phyloP scores from a whole-genome alignment of 2,329 filamentous ascomycete species.

The Monosporascus sp. region DNA sequence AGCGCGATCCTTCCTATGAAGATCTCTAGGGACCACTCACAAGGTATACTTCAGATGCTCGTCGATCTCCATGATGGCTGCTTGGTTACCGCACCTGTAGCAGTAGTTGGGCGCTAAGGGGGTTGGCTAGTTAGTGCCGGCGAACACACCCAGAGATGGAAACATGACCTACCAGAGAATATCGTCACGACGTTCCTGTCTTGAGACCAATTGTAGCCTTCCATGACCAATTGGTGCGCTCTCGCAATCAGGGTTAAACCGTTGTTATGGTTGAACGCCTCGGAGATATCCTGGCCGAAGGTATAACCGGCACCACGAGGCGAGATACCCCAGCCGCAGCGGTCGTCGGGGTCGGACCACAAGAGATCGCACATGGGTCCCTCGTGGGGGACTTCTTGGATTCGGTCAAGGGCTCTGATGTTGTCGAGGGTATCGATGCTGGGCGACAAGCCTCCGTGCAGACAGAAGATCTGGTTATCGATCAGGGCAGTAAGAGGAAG shows the following conservation, averaged over 20 bases:
- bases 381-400: slow-evolving; percentile 97
- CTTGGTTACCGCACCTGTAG: slow-evolving; percentile 98
- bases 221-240: slow-evolving; percentile 98
- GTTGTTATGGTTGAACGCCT: slow-evolving; percentile 99
- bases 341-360: slow-evolving; percentile 97
- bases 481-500: slow-evolving; percentile 95
- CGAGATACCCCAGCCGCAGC: slow-evolving; percentile 93
- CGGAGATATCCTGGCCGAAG: slow-evolving; percentile 94
- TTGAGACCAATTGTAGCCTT: slow-evolving; percentile 99
- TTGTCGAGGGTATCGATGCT: slow-evolving; percentile 94
- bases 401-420: slow-evolving; percentile 89
- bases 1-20: slow-evolving; percentile 4
- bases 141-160: not conserved
- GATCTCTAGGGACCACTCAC: slow-evolving; percentile 51
- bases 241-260: slow-evolving; percentile 90
- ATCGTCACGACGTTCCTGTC: slow-evolving; percentile 98
- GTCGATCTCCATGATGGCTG: slow-evolving; percentile 99
- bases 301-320: slow-evolving; percentile 92
- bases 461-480: slow-evolving; percentile 98
- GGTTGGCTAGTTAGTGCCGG: slow-evolving; percentile 3
- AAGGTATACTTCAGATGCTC: slow-evolving; percentile 99
- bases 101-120: slow-evolving; percentile 79
- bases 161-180: slow-evolving; percentile 69
- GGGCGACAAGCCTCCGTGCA: slow-evolving; percentile 94
- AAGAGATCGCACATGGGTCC: slow-evolving; percentile 97